Conservation (phyloP, 257 asterid genomes). For the Solanum appendiculatum region DNA sequence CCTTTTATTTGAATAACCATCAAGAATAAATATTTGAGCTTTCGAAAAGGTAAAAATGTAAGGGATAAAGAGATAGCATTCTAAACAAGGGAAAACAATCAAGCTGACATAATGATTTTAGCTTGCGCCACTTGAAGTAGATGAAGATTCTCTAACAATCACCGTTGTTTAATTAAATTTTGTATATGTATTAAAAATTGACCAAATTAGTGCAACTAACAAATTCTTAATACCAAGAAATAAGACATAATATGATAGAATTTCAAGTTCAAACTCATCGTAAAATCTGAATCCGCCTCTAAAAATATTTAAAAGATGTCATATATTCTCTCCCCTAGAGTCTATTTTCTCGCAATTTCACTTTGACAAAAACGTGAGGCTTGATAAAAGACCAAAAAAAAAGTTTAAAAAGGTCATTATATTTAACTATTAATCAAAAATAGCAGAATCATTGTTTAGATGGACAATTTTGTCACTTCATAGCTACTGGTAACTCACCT, state of each 20-base stretch:
- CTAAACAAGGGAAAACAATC: too few species aligned
- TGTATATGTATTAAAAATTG: not conserved
- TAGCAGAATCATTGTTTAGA: not conserved
- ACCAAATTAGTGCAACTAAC: not conserved
- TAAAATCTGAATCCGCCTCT: not conserved
- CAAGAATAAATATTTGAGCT: not conserved
- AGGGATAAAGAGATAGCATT: too few species aligned
- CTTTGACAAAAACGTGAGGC: not conserved
- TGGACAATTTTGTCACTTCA: not conserved
- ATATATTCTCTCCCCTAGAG: not conserved
- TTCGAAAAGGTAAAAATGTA: too few species aligned
- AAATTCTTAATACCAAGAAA: not conserved
- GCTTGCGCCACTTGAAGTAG: fast-evolving
- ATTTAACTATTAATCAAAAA: not conserved
- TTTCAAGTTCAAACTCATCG: not conserved
- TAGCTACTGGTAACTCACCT: not conserved
- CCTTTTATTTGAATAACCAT: too few species aligned
- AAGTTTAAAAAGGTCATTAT: not conserved
- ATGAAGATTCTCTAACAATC: not conserved
- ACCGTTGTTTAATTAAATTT: not conserved
- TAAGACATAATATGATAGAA: not conserved
- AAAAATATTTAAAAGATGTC: not conserved
- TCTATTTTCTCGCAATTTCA: not conserved
- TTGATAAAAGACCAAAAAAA: not conserved
- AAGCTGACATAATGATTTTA: not conserved